Conservation (phyloP, 2,329 filamentous ascomycete genomes). For the Diaporthe sp. region DNA sequence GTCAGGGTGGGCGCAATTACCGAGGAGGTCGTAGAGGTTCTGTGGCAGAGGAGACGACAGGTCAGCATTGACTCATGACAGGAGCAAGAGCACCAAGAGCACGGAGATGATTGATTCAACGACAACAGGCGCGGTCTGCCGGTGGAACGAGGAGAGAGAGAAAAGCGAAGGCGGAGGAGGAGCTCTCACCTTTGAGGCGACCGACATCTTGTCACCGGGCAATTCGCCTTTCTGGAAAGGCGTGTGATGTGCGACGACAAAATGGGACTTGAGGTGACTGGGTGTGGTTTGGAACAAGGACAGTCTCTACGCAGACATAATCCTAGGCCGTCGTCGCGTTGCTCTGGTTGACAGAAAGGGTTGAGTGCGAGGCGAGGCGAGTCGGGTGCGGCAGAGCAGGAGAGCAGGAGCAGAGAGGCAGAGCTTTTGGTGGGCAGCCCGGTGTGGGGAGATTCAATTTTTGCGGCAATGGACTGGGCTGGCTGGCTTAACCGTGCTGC, state of each 20-base stretch:
- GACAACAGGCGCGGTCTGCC: conserved; percentile 15
- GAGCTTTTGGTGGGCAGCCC: conserved; percentile 39
- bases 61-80: conserved; percentile 32
- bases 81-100: not conserved
- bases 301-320: conserved; percentile 40
- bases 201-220: conserved; percentile 72
- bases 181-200: conserved; percentile 71
- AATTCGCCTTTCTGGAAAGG: conserved; percentile 67
- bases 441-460: conserved; percentile 41
- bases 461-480: conserved; percentile 36
- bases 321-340: conserved; percentile 39
- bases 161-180: conserved; percentile 20
- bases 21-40: conserved; percentile 99
- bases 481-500: conserved; percentile 29
- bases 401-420: conserved; percentile 32
- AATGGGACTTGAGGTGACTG: conserved; percentile 38
- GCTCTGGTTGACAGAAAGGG: conserved; percentile 38
- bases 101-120: conserved; percentile 4
- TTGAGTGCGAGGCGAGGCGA: conserved; percentile 31
- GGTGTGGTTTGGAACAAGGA: conserved; percentile 32
- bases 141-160: not conserved
- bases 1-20: conserved; percentile 66
- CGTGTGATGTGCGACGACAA: conserved; percentile 53
- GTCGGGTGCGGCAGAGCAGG: conserved; percentile 27
- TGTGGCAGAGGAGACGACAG: conserved; percentile 55